These are phyloP conservation scores for Talaromyces liani DNA, from an alignment of 495 filamentous ascomycete genomes.

Conservation along the genomic window DNA sequence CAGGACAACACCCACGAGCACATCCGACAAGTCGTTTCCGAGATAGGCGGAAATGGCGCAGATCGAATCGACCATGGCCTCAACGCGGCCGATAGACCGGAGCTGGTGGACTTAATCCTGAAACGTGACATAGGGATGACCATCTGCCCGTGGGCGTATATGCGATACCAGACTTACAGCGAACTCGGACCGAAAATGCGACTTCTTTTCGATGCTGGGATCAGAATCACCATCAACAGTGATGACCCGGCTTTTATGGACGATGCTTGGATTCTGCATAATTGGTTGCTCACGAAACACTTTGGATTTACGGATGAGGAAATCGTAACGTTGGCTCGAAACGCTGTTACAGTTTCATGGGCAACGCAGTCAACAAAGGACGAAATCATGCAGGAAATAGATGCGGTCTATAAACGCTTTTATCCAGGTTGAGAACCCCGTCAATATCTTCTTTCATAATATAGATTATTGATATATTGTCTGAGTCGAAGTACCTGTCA, in stretches of 20 bases:
- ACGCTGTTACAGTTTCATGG: constrained; percentile 35
- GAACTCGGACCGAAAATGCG: constrained; percentile 30
- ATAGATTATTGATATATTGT: too few relatives aligned
- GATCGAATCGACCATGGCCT: constrained; percentile 40
- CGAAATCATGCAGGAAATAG: not conserved
- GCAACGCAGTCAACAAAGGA: constrained; percentile 8
- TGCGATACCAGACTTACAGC: constrained; percentile 26
- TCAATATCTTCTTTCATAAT: too few relatives aligned
- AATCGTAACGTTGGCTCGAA: constrained; percentile 25
- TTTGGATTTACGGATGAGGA: constrained; percentile 25
- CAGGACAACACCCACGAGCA: constrained; percentile 31
- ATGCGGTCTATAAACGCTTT: not conserved
- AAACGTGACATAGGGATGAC: constrained; percentile 29
- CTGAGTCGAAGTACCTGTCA: too few relatives aligned
- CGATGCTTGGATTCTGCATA: constrained; percentile 34
- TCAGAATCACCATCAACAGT: constrained; percentile 28
- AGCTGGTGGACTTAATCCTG: constrained; percentile 20
- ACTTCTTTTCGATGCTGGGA: constrained; percentile 25
- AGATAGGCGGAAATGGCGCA: constrained; percentile 18
- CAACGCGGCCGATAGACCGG: constrained; percentile 26
- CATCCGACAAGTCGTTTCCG: constrained; percentile 24
- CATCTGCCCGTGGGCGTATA: constrained; percentile 33
- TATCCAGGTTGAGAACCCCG: not conserved
- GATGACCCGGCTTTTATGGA: constrained; percentile 39
- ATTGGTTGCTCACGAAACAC: constrained; percentile 23